These are phyloP conservation scores for Parathielavia hyrcaniae DNA, from an alignment of 495 filamentous ascomycete species.

Conservation along the genomic window DNA sequence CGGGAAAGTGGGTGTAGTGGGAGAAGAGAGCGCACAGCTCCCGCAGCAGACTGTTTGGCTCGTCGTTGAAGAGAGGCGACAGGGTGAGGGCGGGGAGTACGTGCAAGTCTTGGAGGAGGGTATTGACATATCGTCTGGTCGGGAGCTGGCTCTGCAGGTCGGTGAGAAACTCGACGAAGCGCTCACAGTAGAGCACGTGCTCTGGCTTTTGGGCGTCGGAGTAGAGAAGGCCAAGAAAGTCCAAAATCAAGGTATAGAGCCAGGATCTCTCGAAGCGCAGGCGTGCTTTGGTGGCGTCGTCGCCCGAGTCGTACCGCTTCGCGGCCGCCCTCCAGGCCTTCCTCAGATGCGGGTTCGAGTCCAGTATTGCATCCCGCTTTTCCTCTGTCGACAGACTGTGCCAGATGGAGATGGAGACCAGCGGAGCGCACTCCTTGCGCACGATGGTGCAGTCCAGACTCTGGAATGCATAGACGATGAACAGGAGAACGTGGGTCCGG, in stretches of 20 bases:
- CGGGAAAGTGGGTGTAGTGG: constrained; percentile 81
- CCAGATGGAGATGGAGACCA: constrained; percentile 94
- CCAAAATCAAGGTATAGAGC: constrained; percentile 80
- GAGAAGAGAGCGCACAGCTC: constrained; percentile 72
- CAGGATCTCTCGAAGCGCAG: constrained; percentile 89
- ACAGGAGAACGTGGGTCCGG: constrained; percentile 72
- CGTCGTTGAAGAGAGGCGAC: constrained; percentile 68
- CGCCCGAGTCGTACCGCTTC: constrained; percentile 82
- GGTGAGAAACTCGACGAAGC: constrained; percentile 83
- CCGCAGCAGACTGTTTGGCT: constrained; percentile 69
- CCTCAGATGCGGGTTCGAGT: constrained; percentile 60
- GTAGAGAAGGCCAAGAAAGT: constrained; percentile 73
- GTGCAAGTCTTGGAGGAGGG: constrained; percentile 84
- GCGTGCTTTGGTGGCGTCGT: constrained; percentile 69
- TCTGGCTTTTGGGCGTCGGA: constrained; percentile 50
- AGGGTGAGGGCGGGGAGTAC: constrained; percentile 74
- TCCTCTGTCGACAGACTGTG: constrained; percentile 73
- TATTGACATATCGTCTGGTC: constrained; percentile 89
- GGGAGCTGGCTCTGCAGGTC: constrained; percentile 92
- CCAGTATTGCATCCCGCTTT: constrained; percentile 60
- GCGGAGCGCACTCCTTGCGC: constrained; percentile 88
- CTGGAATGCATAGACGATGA: constrained; percentile 87
- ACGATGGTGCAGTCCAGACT: constrained; percentile 85
- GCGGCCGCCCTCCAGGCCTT: constrained; percentile 86
- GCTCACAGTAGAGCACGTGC: constrained; percentile 78